Evolutionary conservation across 2,329 filamentous ascomycete species (phyloP).

Genomic region (Cordyceps cicadae): DNA sequence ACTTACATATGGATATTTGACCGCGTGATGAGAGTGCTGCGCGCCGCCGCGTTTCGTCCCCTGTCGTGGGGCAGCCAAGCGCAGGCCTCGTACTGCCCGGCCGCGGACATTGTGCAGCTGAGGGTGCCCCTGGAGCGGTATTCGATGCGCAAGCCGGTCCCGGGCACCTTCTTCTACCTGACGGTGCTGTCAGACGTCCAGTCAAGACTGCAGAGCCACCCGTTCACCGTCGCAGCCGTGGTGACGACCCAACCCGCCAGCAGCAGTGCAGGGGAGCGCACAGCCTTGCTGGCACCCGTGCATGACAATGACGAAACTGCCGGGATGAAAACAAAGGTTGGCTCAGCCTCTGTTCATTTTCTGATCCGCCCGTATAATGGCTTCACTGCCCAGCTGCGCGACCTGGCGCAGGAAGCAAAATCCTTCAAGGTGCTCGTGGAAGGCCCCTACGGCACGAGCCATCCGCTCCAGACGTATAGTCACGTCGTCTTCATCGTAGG

Average conservation of each 20-base stretch:
- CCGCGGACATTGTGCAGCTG: slow-evolving; percentile 35
- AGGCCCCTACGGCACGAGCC: slow-evolving; percentile 36
- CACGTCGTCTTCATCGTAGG: slow-evolving; percentile 36
- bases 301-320: neutral
- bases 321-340: neutral
- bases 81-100: slow-evolving; percentile 25
- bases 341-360: slow-evolving; percentile 26
- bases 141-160: slow-evolving; percentile 22
- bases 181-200: slow-evolving; percentile 31
- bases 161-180: slow-evolving; percentile 39
- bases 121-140: slow-evolving; percentile 26
- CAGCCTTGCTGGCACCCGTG: slow-evolving; percentile 23
- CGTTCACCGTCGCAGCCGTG: slow-evolving; percentile 36
- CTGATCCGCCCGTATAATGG: slow-evolving; percentile 37
- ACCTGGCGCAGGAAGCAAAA: slow-evolving; percentile 22
- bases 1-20: slow-evolving; percentile 42
- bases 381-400: slow-evolving; percentile 31
- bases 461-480: slow-evolving; percentile 29
- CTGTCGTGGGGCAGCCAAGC: slow-evolving; percentile 29
- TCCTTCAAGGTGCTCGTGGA: slow-evolving; percentile 32
- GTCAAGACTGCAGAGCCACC: slow-evolving; percentile 39
- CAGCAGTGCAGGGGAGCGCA: slow-evolving; percentile 23
- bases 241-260: slow-evolving; percentile 9
- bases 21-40: slow-evolving; percentile 35
- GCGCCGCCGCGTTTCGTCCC: slow-evolving; percentile 33